Percentiles rank a stretch among this genome's conserved stretches.
phyloP scores from a whole-genome alignment of 441 rosid genomes.

The Raphanus hybrid region DNA sequence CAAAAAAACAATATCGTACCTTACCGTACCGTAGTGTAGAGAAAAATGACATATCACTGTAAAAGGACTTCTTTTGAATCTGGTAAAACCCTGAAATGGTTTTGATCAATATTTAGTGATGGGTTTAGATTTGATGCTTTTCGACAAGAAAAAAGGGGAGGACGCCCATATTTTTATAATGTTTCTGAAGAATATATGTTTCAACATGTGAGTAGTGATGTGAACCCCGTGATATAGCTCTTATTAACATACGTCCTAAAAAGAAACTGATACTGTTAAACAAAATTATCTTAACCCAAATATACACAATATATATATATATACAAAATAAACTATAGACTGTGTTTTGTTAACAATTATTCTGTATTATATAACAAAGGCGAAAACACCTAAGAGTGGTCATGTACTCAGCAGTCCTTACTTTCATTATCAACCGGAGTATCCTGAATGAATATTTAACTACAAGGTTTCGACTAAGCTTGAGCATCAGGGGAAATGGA shows the following conservation, averaged over 20 bases:
- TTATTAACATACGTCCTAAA: not conserved
- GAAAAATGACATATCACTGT: not conserved
- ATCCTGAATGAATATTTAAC: slow-evolving; percentile 1
- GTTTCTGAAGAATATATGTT: too few species aligned
- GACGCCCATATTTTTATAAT: too few species aligned
- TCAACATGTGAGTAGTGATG: not conserved
- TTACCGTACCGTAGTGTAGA: not conserved
- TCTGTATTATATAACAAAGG: not conserved
- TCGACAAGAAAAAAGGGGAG: not conserved
- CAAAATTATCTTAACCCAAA: not conserved
- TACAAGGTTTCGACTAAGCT: slow-evolving; percentile 6
- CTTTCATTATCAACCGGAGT: slow-evolving; percentile 14
- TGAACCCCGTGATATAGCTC: not conserved
- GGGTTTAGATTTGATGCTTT: not conserved
- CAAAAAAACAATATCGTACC: not conserved
- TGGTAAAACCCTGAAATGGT: not conserved
- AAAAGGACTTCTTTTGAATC: not conserved
- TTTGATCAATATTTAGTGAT: slow-evolving; percentile 1
- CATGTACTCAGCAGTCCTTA: not conserved
- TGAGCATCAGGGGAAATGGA: slow-evolving; percentile 13
- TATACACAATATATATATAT: not conserved
- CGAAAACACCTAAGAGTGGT: not conserved
- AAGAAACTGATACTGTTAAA: not conserved
- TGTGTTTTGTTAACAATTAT: not conserved
- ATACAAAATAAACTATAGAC: not conserved